A percentile compares a stretch with the other conserved stretches of the same genome.
These are phyloP conservation scores for Cadophora sp. DNA, from an alignment of 2,329 filamentous ascomycete genomes.

Conservation along the genomic window DNA sequence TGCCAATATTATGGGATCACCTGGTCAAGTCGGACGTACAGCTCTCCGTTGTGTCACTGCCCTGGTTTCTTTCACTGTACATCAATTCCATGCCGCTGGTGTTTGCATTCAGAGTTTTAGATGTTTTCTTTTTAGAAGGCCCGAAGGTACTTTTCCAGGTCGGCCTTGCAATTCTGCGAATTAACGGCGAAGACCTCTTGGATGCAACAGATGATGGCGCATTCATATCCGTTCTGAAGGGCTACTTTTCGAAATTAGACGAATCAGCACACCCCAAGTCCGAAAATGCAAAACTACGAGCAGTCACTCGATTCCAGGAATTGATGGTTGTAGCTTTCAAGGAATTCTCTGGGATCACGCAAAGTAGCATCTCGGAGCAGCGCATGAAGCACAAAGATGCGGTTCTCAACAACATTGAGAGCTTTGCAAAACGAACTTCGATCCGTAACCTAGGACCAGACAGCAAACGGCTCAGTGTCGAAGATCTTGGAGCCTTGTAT, in stretches of 20 bases:
- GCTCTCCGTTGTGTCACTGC: conserved; percentile 93
- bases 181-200: conserved; percentile 94
- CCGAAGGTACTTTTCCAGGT: conserved; percentile 98
- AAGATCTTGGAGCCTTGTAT: conserved; percentile 89
- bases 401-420: conserved; percentile 95
- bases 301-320: conserved; percentile 95
- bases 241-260: conserved; percentile 90
- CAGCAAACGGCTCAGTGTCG: conserved; percentile 85
- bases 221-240: conserved; percentile 95
- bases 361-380: conserved; percentile 88
- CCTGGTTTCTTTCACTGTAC: conserved; percentile 97
- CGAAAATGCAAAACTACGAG: conserved; percentile 91
- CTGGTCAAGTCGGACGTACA: conserved; percentile 97
- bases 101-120: conserved; percentile 94
- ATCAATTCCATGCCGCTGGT: conserved; percentile 99
- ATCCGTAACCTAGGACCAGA: conserved; percentile 95
- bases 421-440: conserved; percentile 94
- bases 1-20: conserved; percentile 98
- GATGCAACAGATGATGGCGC: conserved; percentile 94
- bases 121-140: conserved; percentile 98
- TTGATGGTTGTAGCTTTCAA: conserved; percentile 99
- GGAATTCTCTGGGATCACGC: conserved; percentile 94
- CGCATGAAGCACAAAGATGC: conserved; percentile 92
- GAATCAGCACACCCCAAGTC: conserved; percentile 96
- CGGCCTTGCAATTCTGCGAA: conserved; percentile 92